Evolutionary conservation across 148 eudicot species (phyloP), one percentile per base, ranked within the genome.

Genomic region (Arbutus unedo): DNA sequence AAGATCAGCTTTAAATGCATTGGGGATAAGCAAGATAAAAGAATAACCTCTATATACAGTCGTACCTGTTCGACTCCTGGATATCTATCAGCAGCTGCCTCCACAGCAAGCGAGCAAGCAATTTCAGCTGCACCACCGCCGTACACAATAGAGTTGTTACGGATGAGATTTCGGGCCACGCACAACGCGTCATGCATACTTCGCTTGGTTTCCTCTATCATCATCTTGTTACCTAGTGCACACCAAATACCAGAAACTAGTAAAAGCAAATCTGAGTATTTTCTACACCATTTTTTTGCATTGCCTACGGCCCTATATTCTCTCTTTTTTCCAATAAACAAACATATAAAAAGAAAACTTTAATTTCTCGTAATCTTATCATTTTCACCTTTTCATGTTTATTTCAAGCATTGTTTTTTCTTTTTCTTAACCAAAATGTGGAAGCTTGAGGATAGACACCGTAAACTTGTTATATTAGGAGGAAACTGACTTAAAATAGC

Each of bases 151-250:
- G 98, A 92, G 76, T 95, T 95, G 89, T 92, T 93, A 81, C 98
- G 98, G 64, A 95, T 92, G 75, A 95, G 89, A 83, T 95, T 95
- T 76, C 98, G 91, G 74, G 98, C 95, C 62, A 95, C 98, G 82
- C 98, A 95, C 60, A 95, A 90, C 7, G 98, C 97, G 82, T 95
- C 98, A 56, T 95, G 98, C 85, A 95, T 86, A 84, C 98, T 93
- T 60, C 99, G 92, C 85, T 94, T 96, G 25, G 99, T 96, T 89
- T 96, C 99, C 88, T 96, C 99, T 83, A 96, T 90, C 91, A 96
- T 92, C 98, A 96, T 96, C 89, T 96, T 96, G 92, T 94, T 96
- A 81, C 98, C 98, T 94, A 74, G 47, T 77, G 53, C 79, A 82
- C 3, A 83, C 76, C 80, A 83, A 73, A 44, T 0, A 75, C 25